Base-by-base conservation (phyloP, 208 protist genomes). In the Wallacemonas sp. region DNA sequence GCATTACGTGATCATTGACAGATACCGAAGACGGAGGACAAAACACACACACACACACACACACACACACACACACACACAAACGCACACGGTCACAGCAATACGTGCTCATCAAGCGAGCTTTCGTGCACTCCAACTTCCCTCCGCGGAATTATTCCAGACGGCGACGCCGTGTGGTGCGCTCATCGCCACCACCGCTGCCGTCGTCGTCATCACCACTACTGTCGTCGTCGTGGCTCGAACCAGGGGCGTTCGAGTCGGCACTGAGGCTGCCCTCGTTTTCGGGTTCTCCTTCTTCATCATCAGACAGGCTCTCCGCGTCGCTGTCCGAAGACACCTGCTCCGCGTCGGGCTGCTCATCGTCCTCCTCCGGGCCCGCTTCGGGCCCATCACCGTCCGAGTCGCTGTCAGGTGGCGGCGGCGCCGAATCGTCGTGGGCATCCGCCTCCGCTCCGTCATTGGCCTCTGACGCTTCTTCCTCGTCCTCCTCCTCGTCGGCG, bases 401-500 rank as follows among this genome's bases (percentile, higher is more conserved):
- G 6, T 32, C 19, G 45, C 13, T 30, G 36, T 45, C 22, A 8
- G 0, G 2, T 3, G 17, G 54, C 21, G 33, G 26, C 26, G 6
- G n/a, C n/a, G n/a, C n/a, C n/a, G n/a, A 26, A 13, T n/a, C 66
- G 21, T 77, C 57, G n/a, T 61, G 60, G 6, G 19, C 57, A 19
- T 63, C 45, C n/a, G 33, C 45, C 60, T 15, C 55, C 38, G n/a
- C 62, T 2, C 3, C 36, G 8, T 61, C 48, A n/a, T 8, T 32
- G 4, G 38, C 67, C 17, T 50, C 38, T 33, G 54, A 33, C 19
- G 55, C 62, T 26, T 62, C 38, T 2, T 72, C 75, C 3, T 67
- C 74, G 12, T 76, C 68, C 15, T 68, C 63, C 0, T 71, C 60
- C 26, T 50, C 46, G 1, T 65, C 61, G 24, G 68, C 59, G 2